These are phyloP conservation scores for Pulicaria dysenterica DNA, from an alignment of 129 eudicot genomes.

Conservation along the genomic window DNA sequence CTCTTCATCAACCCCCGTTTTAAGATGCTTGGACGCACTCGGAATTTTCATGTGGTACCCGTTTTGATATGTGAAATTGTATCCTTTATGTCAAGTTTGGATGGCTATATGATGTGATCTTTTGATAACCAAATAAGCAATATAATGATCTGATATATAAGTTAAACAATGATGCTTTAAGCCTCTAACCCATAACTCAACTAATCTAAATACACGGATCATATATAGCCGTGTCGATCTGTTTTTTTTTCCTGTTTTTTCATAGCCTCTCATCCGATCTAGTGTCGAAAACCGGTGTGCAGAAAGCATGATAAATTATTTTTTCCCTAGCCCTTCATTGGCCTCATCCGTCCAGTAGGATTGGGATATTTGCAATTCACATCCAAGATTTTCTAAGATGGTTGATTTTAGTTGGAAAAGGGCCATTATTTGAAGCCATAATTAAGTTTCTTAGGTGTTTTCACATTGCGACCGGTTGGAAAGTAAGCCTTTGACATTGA, in stretches of 20 bases:
- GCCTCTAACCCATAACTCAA: no score
- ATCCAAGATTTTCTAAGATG: background rate
- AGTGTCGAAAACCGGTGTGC: background rate
- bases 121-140: background rate
- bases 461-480: background rate
- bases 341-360: background rate
- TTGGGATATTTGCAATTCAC: background rate
- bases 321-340: no score
- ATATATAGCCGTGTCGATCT: background rate
- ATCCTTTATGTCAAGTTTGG: background rate
- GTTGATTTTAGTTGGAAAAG: background rate
- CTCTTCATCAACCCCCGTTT: background rate
- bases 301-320: no score
- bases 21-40: background rate
- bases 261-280: background rate
- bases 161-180: background rate
- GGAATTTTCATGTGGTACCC: background rate
- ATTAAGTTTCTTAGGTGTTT: background rate
- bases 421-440: background rate
- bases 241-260: background rate
- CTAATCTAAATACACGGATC: background rate
- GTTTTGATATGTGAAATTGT: background rate
- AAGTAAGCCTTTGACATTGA: background rate
- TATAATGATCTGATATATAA: background rate
- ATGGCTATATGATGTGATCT: background rate